Percentiles rank a stretch among this genome's conserved stretches.
phyloP scores from a whole-genome alignment of 305 asterid species.

The Monarda citriodora region DNA sequence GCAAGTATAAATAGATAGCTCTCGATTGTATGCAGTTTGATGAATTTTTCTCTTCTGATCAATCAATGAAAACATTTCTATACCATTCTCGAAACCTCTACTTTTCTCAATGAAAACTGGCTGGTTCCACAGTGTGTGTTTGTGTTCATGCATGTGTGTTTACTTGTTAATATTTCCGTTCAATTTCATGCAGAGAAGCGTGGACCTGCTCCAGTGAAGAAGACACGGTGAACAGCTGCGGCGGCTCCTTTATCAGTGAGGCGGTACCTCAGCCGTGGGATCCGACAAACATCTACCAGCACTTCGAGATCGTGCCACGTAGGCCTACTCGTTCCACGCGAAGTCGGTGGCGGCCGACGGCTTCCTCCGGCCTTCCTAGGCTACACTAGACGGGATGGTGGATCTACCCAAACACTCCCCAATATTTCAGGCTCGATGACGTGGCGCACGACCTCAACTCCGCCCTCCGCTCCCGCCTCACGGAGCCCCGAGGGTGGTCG shows the following conservation, averaged over 20 bases:
- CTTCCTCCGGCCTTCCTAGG: slow-evolving; percentile 13
- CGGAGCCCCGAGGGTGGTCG: slow-evolving; percentile 25
- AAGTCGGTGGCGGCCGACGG: slow-evolving; percentile 38
- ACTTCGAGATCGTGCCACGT: slow-evolving; percentile 35
- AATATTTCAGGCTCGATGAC: slow-evolving; percentile 18
- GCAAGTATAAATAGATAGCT: too few relatives aligned
- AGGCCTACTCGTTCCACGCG: slow-evolving; percentile 4
- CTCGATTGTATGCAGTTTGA: too few relatives aligned
- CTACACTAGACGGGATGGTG: too few relatives aligned
- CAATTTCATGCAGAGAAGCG: slow-evolving; percentile 43
- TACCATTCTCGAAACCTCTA: too few relatives aligned
- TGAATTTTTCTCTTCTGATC: too few relatives aligned
- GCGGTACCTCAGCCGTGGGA: slow-evolving; percentile 60
- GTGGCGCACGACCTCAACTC: slow-evolving; percentile 38
- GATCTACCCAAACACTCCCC: slow-evolving; percentile 13
- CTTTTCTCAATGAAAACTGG: too few relatives aligned
- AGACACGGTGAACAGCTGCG: slow-evolving; percentile 48
- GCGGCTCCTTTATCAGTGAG: slow-evolving; percentile 42
- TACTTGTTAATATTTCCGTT: too few relatives aligned
- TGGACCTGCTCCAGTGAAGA: slow-evolving; percentile 58
- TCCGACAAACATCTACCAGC: slow-evolving; percentile 54
- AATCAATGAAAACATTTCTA: too few relatives aligned
- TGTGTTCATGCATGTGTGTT: too few relatives aligned
- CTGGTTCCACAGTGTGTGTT: too few relatives aligned
- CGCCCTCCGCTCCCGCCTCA: slow-evolving; percentile 32